These are phyloP conservation scores for Ramularia collo-cygni DNA, from an alignment of 2,329 filamentous ascomycete species.

Conservation along the genomic window DNA sequence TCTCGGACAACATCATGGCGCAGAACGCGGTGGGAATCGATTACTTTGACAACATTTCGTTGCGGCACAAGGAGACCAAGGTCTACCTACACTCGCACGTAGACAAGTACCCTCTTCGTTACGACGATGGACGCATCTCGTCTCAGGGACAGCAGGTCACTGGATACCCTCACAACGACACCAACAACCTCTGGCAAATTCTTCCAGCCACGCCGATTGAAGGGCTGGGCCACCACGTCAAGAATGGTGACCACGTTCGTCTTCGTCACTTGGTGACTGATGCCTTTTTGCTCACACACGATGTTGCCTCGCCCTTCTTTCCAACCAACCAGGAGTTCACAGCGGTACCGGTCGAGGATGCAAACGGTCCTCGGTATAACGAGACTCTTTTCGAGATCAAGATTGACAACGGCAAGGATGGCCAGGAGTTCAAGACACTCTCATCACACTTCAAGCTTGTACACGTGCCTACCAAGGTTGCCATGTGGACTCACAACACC, in stretches of 20 bases:
- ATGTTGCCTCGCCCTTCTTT: constrained; percentile 92
- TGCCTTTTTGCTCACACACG: constrained; percentile 81
- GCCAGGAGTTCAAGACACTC: constrained; percentile 81
- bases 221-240: constrained; percentile 57
- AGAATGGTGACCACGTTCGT: constrained; percentile 78
- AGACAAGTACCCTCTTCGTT: constrained; percentile 83
- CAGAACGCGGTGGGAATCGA: constrained; percentile 78
- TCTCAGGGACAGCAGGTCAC: constrained; percentile 97
- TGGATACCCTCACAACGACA: constrained; percentile 95
- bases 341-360: constrained; percentile 65
- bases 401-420: constrained; percentile 75
- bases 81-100: constrained; percentile 90
- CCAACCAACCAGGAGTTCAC: constrained; percentile 99
- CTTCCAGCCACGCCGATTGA: constrained; percentile 57
- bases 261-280: constrained; percentile 83
- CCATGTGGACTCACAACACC: constrained; percentile 97
- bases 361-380: constrained; percentile 65
- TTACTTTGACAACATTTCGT: constrained; percentile 80
- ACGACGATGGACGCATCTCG: constrained; percentile 94
- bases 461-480: constrained; percentile 89
- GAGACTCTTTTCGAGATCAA: constrained; percentile 91
- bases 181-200: constrained; percentile 98
- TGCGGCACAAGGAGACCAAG: constrained; percentile 96
- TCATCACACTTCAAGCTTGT: constrained; percentile 93
- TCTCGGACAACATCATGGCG: constrained; percentile 90